Percentiles rank a stretch among this genome's conserved stretches.
Conservation (phyloP, 352 stramenopile genomes). For the Blastocystis sp. region DNA sequence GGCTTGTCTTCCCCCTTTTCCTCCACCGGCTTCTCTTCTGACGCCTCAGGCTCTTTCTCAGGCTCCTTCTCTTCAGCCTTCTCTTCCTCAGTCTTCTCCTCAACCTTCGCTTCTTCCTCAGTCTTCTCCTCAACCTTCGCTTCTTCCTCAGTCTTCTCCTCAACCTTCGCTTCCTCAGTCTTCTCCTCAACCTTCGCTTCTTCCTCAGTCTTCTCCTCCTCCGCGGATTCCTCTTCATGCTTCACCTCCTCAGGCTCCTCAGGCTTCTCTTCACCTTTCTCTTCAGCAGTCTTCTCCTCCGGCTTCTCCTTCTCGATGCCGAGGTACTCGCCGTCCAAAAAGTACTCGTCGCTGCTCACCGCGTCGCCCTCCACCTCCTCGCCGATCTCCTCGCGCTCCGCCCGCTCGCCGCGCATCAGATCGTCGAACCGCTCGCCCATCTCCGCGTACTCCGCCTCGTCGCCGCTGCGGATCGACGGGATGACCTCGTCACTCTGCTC, state of each 20-base stretch:
- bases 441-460: background rate
- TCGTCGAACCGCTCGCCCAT: background rate
- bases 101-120: constrained; percentile 3
- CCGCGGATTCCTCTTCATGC: background rate
- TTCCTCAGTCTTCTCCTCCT: background rate
- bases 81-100: background rate
- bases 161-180: background rate
- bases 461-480: background rate
- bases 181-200: constrained; percentile 2
- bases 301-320: background rate
- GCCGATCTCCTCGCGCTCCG: constrained; percentile 2
- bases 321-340: background rate
- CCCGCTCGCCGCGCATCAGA: background rate
- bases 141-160: constrained; percentile 8
- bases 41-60: background rate
- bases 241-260: too few species aligned
- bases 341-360: background rate
- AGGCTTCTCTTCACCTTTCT: background rate
- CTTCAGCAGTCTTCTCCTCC: background rate
- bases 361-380: background rate
- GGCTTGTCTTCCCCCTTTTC: background rate
- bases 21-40: background rate
- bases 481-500: background rate
- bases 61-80: background rate
- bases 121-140: background rate